Evolutionary conservation across 2,329 filamentous ascomycete species (phyloP).

Genomic region (Hypoxylon sp.): DNA sequence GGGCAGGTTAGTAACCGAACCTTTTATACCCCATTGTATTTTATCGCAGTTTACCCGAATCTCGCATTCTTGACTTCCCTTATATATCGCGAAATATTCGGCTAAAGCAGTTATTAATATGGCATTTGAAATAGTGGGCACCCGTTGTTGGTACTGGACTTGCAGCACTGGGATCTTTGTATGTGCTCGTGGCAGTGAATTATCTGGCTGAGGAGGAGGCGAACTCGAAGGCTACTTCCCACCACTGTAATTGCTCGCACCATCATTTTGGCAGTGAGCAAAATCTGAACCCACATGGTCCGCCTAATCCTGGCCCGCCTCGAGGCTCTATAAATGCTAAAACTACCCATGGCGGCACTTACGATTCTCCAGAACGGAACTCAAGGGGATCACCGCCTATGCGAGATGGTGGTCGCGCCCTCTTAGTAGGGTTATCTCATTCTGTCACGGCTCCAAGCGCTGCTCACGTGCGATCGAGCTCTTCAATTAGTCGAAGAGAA

Average conservation of each 20-base stretch:
- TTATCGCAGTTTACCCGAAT: slow-evolving; percentile 54
- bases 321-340: slow-evolving; percentile 23
- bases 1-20: slow-evolving; percentile 35
- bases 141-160: slow-evolving; percentile 72
- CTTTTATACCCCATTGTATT: slow-evolving; percentile 13
- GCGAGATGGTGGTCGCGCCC: slow-evolving; percentile 4
- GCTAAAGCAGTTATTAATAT: slow-evolving; percentile 13
- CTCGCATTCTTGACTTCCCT: background rate
- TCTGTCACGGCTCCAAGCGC: slow-evolving; percentile 4
- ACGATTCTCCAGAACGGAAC: slow-evolving; percentile 5
- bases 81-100: background rate
- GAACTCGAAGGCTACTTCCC: slow-evolving; percentile 18
- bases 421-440: slow-evolving; percentile 16
- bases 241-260: slow-evolving; percentile 51
- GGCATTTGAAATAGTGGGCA: slow-evolving; percentile 64
- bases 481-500: slow-evolving; percentile 21
- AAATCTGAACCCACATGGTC: background rate
- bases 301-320: background rate
- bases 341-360: slow-evolving; percentile 19
- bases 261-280: slow-evolving; percentile 22
- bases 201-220: slow-evolving; percentile 47
- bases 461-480: slow-evolving; percentile 23
- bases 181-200: slow-evolving; percentile 63
- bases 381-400: slow-evolving; percentile 1
- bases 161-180: slow-evolving; percentile 71